These are phyloP conservation scores for Lotus japonicus DNA, from an alignment of 306 rosid genomes.

Conservation along the genomic window DNA sequence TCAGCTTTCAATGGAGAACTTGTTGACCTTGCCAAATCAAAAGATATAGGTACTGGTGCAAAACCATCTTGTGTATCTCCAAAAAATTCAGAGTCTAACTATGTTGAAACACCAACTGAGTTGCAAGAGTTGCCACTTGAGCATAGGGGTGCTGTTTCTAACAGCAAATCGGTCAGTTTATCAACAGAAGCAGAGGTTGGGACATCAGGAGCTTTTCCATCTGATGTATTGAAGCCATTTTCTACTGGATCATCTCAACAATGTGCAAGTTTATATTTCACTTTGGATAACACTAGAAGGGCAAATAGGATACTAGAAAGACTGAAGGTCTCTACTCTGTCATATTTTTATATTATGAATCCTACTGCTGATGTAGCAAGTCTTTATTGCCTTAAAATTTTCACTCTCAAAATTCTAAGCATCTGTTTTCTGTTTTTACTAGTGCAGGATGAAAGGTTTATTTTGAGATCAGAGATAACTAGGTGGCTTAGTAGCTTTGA, in stretches of 20 bases:
- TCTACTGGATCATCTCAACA: slow-evolving; percentile 37
- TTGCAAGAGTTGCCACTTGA: slow-evolving; percentile 31
- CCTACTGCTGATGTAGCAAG: background rate
- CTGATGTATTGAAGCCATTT: slow-evolving; percentile 28
- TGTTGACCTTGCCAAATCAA: slow-evolving; percentile 20
- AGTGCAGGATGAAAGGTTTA: slow-evolving; percentile 65
- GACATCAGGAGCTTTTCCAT: slow-evolving; percentile 28
- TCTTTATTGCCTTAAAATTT: slow-evolving; percentile 17
- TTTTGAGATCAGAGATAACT: slow-evolving; percentile 61
- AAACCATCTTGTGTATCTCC: slow-evolving; percentile 31
- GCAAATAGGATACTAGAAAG: slow-evolving; percentile 74
- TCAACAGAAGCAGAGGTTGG: slow-evolving; percentile 28
- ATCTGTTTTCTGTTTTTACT: background rate
- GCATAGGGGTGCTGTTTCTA: slow-evolving; percentile 26
- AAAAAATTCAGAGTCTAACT: slow-evolving; percentile 28
- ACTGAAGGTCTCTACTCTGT: slow-evolving; percentile 45
- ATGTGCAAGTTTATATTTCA: slow-evolving; percentile 42
- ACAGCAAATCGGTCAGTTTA: slow-evolving; percentile 25
- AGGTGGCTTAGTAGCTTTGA: slow-evolving; percentile 77
- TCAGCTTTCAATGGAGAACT: slow-evolving; percentile 24
- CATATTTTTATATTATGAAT: slow-evolving; percentile 10
- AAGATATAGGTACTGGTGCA: slow-evolving; percentile 26
- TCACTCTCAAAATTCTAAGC: background rate
- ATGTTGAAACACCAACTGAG: background rate
- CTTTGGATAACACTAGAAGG: slow-evolving; percentile 49